A percentile compares a stretch with the other conserved stretches of the same genome.
These are phyloP conservation scores for Komagataella ulmi DNA, from an alignment of 805 yeast species.

Conservation along the genomic window DNA sequence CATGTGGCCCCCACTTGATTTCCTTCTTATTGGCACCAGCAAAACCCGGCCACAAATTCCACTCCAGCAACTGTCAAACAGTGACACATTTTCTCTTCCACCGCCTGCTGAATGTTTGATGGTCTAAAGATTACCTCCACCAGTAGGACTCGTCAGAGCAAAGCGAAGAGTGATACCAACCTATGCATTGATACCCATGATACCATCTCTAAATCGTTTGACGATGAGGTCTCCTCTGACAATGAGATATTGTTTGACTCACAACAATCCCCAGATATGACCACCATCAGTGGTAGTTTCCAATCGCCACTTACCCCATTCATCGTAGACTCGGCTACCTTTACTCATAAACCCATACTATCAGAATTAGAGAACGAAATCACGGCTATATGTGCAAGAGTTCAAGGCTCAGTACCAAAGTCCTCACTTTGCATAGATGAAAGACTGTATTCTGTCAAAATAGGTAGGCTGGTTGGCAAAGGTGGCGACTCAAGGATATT, in stretches of 20 bases:
- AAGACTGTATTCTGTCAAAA: neutral
- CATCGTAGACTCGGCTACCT: neutral
- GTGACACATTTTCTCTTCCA: neutral
- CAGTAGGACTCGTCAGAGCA: neutral
- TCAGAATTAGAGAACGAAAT: neutral
- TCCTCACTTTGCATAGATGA: neutral
- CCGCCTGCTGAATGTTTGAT: neutral
- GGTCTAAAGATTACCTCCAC: neutral
- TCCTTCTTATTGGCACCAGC: neutral
- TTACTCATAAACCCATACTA: neutral
- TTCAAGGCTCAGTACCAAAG: neutral
- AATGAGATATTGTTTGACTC: neutral
- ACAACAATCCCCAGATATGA: neutral
- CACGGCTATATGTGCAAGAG: neutral
- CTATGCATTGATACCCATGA: neutral
- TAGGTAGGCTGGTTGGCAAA: neutral
- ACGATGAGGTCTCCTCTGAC: neutral
- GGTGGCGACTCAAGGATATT: neutral
- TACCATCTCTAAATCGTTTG: neutral
- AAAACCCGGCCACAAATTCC: neutral
- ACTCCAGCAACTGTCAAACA: neutral
- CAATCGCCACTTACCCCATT: neutral
- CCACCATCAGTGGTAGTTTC: neutral
- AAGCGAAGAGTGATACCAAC: neutral
- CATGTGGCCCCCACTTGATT: too few relatives aligned